Percentiles rank a stretch among this genome's conserved stretches.
phyloP scores from a whole-genome alignment of 129 eudicot genomes.

The carrot (Daucus carota) region DH1_v3.0 NC_030384.2:43111501-43112000 shows the following conservation, averaged over 20 bases:
- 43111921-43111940: not conserved
- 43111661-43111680: not conserved
- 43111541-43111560: not conserved
- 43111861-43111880: too few species aligned
- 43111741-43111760: not conserved
- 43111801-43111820: not conserved
- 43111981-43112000: not conserved
- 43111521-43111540: conserved; percentile 5
- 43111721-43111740: not conserved
- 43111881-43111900: not conserved
- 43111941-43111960: not conserved
- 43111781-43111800: not conserved
- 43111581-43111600: too few species aligned
- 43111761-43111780: not conserved
- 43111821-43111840: not conserved
- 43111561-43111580: not conserved
- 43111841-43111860: not conserved
- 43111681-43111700: too few species aligned
- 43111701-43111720: not conserved
- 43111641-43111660: not conserved
- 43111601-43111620: not conserved
- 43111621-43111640: not conserved
- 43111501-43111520: conserved; percentile 82
- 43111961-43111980: not conserved
- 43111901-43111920: not conserved